Evolutionary conservation across 768 basidiomycete species (phyloP).

Genomic region (Candolleomyces eurysporus): DNA sequence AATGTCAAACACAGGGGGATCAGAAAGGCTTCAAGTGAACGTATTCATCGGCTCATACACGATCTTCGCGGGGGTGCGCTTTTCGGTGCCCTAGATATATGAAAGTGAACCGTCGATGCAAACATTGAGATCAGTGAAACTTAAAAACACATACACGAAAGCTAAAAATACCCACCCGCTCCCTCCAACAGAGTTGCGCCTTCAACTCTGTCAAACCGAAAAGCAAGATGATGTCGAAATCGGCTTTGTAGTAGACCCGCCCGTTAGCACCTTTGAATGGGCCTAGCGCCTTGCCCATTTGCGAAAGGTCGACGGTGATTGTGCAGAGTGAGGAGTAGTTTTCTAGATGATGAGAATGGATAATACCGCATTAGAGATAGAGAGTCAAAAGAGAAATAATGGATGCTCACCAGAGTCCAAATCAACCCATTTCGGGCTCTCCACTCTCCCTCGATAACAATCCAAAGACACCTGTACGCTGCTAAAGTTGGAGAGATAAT

Average conservation of each 20-base stretch:
- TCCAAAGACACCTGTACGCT: conserved; percentile 8
- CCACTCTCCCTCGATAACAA: conserved; percentile 16
- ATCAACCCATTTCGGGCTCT: conserved; percentile 11
- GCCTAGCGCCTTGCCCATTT: conserved; percentile 8
- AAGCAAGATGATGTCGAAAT: conserved; percentile 13
- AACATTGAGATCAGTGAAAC: background rate
- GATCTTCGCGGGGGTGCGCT: conserved; percentile 4
- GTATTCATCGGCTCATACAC: conserved; percentile 5
- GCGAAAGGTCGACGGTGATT: conserved; percentile 18
- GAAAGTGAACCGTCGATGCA: background rate
- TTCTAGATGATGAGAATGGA: conserved; percentile 5
- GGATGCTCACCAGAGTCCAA: conserved; percentile 10
- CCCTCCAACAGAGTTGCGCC: conserved; percentile 10
- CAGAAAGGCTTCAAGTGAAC: background rate
- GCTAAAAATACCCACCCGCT: background rate
- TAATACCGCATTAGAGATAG: background rate
- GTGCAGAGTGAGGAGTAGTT: conserved; percentile 22
- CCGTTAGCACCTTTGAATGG: conserved; percentile 8
- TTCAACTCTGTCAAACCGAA: conserved; percentile 13
- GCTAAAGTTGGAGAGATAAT: conserved; percentile 11
- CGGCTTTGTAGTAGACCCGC: conserved; percentile 11
- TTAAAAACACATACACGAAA: background rate
- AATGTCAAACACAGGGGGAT: background rate
- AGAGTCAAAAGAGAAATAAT: background rate
- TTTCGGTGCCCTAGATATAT: background rate